Percentiles rank a stretch among this genome's conserved stretches.
Evolutionary conservation across 1,284 basidiomycete species (phyloP).

Genomic region (Trichosporon sp.): DNA sequence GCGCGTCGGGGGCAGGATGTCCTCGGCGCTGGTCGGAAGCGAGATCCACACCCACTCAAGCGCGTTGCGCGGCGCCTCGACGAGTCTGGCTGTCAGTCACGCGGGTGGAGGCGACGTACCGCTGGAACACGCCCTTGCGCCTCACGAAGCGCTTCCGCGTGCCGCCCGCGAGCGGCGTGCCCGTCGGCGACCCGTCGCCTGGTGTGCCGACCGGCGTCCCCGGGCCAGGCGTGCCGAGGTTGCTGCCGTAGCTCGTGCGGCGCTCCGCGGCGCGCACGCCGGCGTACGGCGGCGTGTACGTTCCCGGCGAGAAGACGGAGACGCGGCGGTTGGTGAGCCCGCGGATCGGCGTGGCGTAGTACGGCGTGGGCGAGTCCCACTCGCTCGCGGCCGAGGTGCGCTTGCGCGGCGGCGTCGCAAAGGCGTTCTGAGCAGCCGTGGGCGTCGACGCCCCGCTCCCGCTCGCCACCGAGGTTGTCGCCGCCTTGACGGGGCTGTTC

Average conservation of each 20-base stretch:
- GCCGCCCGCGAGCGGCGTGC: slow-evolving; percentile 33
- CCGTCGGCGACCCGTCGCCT: slow-evolving; percentile 38
- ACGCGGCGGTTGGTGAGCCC: not conserved
- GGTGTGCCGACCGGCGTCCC: not conserved
- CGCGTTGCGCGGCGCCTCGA: slow-evolving; percentile 25
- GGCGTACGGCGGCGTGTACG: not conserved
- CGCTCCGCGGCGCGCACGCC: not conserved
- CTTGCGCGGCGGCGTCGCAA: slow-evolving; percentile 10
- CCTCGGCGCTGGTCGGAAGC: slow-evolving; percentile 30
- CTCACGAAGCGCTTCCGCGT: slow-evolving; percentile 39
- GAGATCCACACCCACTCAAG: slow-evolving; percentile 29
- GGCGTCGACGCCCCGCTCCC: not conserved
- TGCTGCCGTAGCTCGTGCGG: slow-evolving; percentile 13
- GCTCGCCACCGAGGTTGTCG: not conserved
- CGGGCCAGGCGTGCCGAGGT: slow-evolving; percentile 11
- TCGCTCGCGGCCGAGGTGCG: not conserved
- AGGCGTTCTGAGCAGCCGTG: slow-evolving; percentile 10
- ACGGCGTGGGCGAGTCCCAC: not conserved
- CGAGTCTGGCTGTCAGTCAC: slow-evolving; percentile 23
- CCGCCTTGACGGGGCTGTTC: not conserved
- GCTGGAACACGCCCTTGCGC: slow-evolving; percentile 32
- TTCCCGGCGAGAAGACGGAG: not conserved
- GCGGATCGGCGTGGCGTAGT: not conserved
- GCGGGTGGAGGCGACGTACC: slow-evolving; percentile 19
- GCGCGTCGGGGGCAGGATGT: slow-evolving; percentile 34